Evolutionary conservation across 495 filamentous ascomycete species (phyloP).

Genomic region (Bombardia bombarda): DNA sequence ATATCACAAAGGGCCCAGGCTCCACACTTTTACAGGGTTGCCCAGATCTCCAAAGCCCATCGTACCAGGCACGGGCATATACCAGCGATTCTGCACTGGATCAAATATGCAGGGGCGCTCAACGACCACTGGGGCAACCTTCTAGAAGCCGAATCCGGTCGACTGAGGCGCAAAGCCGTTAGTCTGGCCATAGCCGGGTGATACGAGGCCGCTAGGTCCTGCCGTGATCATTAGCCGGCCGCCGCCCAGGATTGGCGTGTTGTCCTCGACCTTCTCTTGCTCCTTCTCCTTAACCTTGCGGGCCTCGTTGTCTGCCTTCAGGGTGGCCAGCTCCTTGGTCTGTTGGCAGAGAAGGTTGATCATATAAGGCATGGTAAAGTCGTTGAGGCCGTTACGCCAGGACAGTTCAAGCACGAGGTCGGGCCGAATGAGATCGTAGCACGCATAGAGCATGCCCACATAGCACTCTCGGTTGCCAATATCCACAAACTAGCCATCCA

Average conservation of each 20-base stretch:
- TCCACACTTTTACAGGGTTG: too few relatives aligned
- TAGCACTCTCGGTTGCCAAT: constrained; percentile 99
- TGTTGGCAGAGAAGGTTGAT: constrained; percentile 95
- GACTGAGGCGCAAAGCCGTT: constrained; percentile 77
- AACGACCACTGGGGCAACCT: constrained; percentile 14
- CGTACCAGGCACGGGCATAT: too few relatives aligned
- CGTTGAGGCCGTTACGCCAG: constrained; percentile 89
- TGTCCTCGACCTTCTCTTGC: constrained; percentile 83
- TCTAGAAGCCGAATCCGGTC: constrained; percentile 57
- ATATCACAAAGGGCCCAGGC: too few relatives aligned
- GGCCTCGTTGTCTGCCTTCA: constrained; percentile 97
- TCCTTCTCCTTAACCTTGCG: constrained; percentile 83
- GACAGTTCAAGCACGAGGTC: constrained; percentile 91
- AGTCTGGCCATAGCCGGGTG: constrained; percentile 60
- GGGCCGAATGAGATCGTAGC: constrained; percentile 93
- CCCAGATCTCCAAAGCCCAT: too few relatives aligned
- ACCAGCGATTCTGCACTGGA: constrained; percentile 10
- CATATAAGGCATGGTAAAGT: constrained; percentile 99
- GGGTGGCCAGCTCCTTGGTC: constrained; percentile 68
- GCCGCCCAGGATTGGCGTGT: constrained; percentile 85
- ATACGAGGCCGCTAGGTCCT: constrained; percentile 53
- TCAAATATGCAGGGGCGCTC: constrained; percentile 18
- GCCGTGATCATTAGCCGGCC: constrained; percentile 97
- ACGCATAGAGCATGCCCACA: constrained; percentile 97
- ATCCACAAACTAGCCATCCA: constrained; percentile 74